These are phyloP conservation scores for Phytophthora sansomeana DNA, from an alignment of 352 stramenopile genomes.

Conservation along the genomic window DNA sequence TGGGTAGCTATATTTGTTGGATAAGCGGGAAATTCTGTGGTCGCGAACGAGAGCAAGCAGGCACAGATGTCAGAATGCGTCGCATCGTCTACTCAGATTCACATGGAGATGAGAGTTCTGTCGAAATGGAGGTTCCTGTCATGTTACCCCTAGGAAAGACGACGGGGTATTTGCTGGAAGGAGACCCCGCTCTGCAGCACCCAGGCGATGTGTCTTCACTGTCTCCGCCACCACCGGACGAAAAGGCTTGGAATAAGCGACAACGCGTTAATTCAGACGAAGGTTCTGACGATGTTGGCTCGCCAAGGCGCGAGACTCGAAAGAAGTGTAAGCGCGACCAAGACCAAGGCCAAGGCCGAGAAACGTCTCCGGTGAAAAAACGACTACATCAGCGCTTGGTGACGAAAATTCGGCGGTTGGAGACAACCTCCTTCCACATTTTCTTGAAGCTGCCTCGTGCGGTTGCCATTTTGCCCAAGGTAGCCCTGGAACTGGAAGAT, in stretches of 20 bases:
- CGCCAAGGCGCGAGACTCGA: constrained; percentile 25
- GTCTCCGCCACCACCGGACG: constrained; percentile 63
- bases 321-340: constrained; percentile 47
- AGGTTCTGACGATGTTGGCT: constrained; percentile 28
- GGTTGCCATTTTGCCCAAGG: constrained; percentile 68
- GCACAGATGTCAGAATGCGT: constrained; percentile 69
- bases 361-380: constrained; percentile 64
- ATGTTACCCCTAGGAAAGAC: constrained; percentile 70
- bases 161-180: constrained; percentile 71
- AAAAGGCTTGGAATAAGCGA: constrained; percentile 57
- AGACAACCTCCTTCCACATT: constrained; percentile 66
- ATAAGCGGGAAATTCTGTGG: constrained; percentile 73
- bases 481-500: constrained; percentile 79
- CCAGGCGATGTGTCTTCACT: constrained; percentile 57
- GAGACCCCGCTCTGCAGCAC: constrained; percentile 24
- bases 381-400: constrained; percentile 62
- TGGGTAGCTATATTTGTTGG: constrained; percentile 76
- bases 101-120: constrained; percentile 53
- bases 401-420: constrained; percentile 58
- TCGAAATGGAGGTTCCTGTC: constrained; percentile 83
- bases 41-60: constrained; percentile 60
- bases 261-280: constrained; percentile 26
- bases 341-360: constrained; percentile 41
- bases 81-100: constrained; percentile 65
- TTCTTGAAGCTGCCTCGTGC: constrained; percentile 69